Evolutionary conservation across 2,329 filamentous ascomycete species (phyloP).

Genomic region (Scedosporium minutisporum): DNA sequence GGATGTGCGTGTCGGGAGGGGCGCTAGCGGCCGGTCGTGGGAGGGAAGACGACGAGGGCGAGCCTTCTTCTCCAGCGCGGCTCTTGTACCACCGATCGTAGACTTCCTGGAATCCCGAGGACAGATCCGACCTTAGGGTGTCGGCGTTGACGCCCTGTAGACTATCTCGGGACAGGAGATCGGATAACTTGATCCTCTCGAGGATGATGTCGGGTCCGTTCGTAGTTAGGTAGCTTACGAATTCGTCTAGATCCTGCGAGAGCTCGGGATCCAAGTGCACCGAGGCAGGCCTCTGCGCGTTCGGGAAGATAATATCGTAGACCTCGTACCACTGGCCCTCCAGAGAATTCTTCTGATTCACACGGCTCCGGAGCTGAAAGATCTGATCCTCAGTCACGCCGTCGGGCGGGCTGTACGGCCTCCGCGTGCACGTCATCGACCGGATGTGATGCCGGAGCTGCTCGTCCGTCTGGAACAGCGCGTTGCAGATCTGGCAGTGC

Average conservation of each 20-base stretch:
- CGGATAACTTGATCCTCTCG: not conserved
- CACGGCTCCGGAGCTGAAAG: slow-evolving; percentile 10
- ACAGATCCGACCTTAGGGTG: not conserved
- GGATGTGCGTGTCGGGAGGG: not conserved
- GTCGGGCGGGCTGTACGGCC: slow-evolving; percentile 9
- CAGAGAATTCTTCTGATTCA: slow-evolving; percentile 12
- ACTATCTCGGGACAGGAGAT: not conserved
- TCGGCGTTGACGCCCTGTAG: not conserved
- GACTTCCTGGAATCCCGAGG: slow-evolving; percentile 1
- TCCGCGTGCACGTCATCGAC: slow-evolving; percentile 8
- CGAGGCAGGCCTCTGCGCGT: slow-evolving; percentile 9
- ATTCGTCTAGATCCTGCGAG: slow-evolving; percentile 12
- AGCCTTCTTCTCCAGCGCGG: not conserved
- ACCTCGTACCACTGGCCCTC: slow-evolving; percentile 16
- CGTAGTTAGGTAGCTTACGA: slow-evolving; percentile 9
- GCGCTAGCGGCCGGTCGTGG: not conserved
- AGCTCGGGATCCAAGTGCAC: slow-evolving; percentile 13
- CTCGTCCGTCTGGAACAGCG: slow-evolving; percentile 10
- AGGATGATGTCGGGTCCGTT: slow-evolving; percentile 5
- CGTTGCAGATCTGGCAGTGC: slow-evolving; percentile 15
- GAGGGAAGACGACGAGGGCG: not conserved
- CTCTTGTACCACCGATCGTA: slow-evolving; percentile 6
- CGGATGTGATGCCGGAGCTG: slow-evolving; percentile 11
- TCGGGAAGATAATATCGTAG: slow-evolving; percentile 14
- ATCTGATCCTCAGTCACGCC: slow-evolving; percentile 14